Percentiles rank a stretch among this genome's conserved stretches.
Evolutionary conservation across 139 green algal species (phyloP).

Genomic region (Yamagishiella unicocca): DNA sequence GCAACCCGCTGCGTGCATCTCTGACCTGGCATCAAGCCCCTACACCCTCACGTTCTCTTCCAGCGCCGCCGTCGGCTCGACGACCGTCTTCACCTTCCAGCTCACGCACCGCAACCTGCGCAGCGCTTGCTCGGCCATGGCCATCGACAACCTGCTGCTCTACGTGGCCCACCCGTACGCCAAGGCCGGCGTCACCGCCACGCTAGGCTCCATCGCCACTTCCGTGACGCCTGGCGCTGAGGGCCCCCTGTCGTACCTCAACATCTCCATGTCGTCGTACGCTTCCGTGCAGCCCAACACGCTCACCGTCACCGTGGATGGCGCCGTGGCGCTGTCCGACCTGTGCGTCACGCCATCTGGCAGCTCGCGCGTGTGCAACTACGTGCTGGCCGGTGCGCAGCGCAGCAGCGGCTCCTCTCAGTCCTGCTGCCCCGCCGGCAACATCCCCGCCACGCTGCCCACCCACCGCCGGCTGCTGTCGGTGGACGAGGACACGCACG

Average conservation of each 20-base stretch:
- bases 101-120: constrained; percentile 3
- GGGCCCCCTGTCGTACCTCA: constrained; percentile 9
- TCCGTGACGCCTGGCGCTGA: not conserved
- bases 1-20: not conserved
- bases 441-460: constrained; percentile 29
- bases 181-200: not conserved
- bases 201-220: not conserved
- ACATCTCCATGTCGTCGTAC: constrained; percentile 39
- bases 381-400: constrained; percentile 18
- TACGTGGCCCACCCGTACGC: constrained; percentile 6
- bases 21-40: constrained; percentile 29
- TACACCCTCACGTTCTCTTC: constrained; percentile 45
- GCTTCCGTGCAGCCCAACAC: constrained; percentile 21
- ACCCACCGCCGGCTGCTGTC: not conserved
- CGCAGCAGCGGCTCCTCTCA: not conserved
- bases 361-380: constrained; percentile 26
- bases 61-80: not conserved
- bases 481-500: not conserved
- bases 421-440: constrained; percentile 32
- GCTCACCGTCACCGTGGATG: constrained; percentile 8
- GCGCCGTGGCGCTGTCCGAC: constrained; percentile 27
- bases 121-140: constrained; percentile 30
- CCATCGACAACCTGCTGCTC: constrained; percentile 42
- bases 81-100: constrained; percentile 19
- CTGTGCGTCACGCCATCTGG: constrained; percentile 39